phyloP scores from a whole-genome alignment of 805 yeast genomes.

The Lipomyces kockii region DNA sequence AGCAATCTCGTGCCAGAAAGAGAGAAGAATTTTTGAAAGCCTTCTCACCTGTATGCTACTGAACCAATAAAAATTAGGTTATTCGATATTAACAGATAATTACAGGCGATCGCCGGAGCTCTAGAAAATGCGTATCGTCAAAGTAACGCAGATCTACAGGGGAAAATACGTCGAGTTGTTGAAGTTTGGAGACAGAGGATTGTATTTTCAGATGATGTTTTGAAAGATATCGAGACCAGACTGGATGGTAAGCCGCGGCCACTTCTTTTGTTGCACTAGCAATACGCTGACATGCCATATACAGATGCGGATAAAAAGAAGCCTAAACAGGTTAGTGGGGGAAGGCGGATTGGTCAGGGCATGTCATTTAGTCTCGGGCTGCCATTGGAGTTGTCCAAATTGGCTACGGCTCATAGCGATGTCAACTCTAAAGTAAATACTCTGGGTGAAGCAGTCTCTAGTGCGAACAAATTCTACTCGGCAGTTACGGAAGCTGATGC shows the following conservation, averaged over 20 bases:
- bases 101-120: conserved; percentile 46
- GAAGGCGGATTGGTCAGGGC: conserved; percentile 33
- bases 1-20: conserved; percentile 69
- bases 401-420: conserved; percentile 22
- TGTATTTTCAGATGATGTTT: conserved; percentile 51
- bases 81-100: not conserved
- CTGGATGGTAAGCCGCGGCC: conserved; percentile 28
- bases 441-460: conserved; percentile 14
- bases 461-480: conserved; percentile 28
- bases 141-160: conserved; percentile 52
- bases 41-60: conserved; percentile 52
- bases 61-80: not conserved
- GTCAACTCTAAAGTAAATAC: conserved; percentile 17
- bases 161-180: conserved; percentile 61
- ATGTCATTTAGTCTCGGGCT: conserved; percentile 30
- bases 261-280: not conserved
- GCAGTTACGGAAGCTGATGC: conserved; percentile 40
- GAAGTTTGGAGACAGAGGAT: conserved; percentile 68
- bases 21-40: conserved; percentile 62
- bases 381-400: conserved; percentile 34
- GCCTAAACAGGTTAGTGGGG: conserved; percentile 26
- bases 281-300: conserved; percentile 10
- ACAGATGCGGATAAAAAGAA: conserved; percentile 26
- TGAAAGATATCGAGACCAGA: conserved; percentile 43
- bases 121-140: conserved; percentile 46